Evolutionary conservation across 192 early-diverging fungal species (phyloP).

Genomic region (Podila epicladia): DNA sequence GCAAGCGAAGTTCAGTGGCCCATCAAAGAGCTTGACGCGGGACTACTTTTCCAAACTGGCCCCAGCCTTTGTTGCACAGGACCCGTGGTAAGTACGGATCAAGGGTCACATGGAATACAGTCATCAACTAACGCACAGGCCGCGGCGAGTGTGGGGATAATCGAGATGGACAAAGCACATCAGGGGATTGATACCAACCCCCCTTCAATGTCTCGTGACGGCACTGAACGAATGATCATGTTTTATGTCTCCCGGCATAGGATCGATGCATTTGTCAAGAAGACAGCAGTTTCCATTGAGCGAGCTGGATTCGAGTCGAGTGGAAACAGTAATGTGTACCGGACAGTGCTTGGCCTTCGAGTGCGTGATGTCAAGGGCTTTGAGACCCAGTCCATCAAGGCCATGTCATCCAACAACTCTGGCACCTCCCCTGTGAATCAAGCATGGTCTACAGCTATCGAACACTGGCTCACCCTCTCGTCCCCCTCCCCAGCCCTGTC

Average conservation of each 20-base stretch:
- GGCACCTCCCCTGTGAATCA: neutral
- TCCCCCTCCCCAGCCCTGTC: neutral
- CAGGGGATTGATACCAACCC: too few relatives aligned
- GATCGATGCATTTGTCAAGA: conserved; percentile 21
- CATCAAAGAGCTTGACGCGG: conserved; percentile 18
- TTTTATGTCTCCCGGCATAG: neutral
- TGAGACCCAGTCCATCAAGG: conserved; percentile 20
- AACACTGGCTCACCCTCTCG: conserved; percentile 5
- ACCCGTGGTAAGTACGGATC: conserved; percentile 10
- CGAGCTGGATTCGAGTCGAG: conserved; percentile 33
- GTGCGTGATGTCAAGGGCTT: conserved; percentile 43
- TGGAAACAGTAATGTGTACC: conserved; percentile 19
- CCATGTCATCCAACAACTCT: neutral
- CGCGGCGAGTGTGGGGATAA: neutral
- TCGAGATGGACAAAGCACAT: too few relatives aligned
- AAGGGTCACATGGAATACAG: neutral
- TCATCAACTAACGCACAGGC: neutral
- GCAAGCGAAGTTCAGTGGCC: conserved; percentile 8
- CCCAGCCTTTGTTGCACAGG: neutral
- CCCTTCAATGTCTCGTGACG: neutral
- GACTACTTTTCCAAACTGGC: conserved; percentile 16
- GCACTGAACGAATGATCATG: neutral
- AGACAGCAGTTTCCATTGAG: conserved; percentile 21
- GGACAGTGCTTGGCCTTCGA: conserved; percentile 20
- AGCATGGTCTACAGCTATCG: conserved; percentile 21